Evolutionary conservation across 768 basidiomycete genomes (phyloP).

Genomic region (Xerocomellus amylosporus): DNA sequence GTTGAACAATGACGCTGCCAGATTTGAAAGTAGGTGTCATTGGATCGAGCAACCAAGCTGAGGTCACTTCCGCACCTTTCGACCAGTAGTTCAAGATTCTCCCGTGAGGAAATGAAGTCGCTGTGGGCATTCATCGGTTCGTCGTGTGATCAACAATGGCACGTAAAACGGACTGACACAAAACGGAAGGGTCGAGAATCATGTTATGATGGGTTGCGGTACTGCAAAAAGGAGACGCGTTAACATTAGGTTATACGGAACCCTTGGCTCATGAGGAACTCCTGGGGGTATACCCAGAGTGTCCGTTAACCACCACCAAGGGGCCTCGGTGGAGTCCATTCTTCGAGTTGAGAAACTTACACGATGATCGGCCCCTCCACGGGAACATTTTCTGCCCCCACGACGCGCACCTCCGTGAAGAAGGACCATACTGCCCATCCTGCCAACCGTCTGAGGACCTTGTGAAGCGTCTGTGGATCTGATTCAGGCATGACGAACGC

Average conservation of each 20-base stretch:
- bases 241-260: slow-evolving; percentile 8
- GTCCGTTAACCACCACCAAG: slow-evolving; percentile 3
- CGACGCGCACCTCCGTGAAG: slow-evolving; percentile 83
- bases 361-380: slow-evolving; percentile 87
- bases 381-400: slow-evolving; percentile 89
- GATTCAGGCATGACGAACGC: slow-evolving; percentile 27
- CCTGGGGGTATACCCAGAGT: not conserved
- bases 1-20: slow-evolving; percentile 68
- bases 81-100: slow-evolving; percentile 91
- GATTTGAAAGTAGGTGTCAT: slow-evolving; percentile 16
- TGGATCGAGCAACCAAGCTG: slow-evolving; percentile 11
- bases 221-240: slow-evolving; percentile 37
- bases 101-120: slow-evolving; percentile 76
- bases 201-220: slow-evolving; percentile 91
- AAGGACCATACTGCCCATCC: slow-evolving; percentile 77
- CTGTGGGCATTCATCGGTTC: slow-evolving; percentile 38
- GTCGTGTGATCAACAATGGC: slow-evolving; percentile 14
- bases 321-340: not conserved
- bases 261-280: not conserved
- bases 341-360: slow-evolving; percentile 46
- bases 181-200: slow-evolving; percentile 84
- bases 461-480: slow-evolving; percentile 53
- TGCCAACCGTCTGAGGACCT: slow-evolving; percentile 67
- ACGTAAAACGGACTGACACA: slow-evolving; percentile 54
- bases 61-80: slow-evolving; percentile 57